Base-by-base conservation (phyloP, 805 yeast genomes). In the Ogataea sp. region DNA sequence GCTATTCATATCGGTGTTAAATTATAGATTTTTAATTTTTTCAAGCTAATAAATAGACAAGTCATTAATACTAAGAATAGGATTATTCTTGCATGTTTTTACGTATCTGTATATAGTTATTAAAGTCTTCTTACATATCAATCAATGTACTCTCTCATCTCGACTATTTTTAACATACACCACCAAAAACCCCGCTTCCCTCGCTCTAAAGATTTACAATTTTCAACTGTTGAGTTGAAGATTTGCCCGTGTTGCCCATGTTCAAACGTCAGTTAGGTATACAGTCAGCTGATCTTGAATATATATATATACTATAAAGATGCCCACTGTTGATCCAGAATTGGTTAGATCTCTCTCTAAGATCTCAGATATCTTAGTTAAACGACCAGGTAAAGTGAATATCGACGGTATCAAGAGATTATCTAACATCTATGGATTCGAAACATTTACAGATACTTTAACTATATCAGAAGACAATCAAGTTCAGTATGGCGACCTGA, bases 1-100 rank as follows among this genome's bases (percentile, higher is more conserved):
- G 90, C 96, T 38, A 88, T 93, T 48, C 98, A 93, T 58, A 78
- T 88, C 60, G 98, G 97, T 52, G 85, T 93, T 40, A 93, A 93
- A 64, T 70, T 86, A 47, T 87, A 66, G 64, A 13, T 27, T n/a
- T 10, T n/a, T n/a, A n/a, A n/a, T n/a, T n/a, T n/a, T n/a, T n/a
- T n/a, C n/a, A n/a, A n/a, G n/a, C n/a, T n/a, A n/a, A n/a, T n/a
- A n/a, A n/a, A n/a, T n/a, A n/a, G n/a, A n/a, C n/a, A n/a, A n/a
- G n/a, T n/a, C n/a, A n/a, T n/a, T n/a, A n/a, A n/a, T n/a, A n/a
- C n/a, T n/a, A n/a, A n/a, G n/a, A n/a, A n/a, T n/a, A n/a, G n/a
- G n/a, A n/a, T n/a, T n/a, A n/a, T n/a, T n/a, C n/a, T n/a, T n/a
- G n/a, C n/a, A n/a, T n/a, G n/a, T n/a, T n/a, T n/a, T n/a, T n/a